phyloP scores from a whole-genome alignment of 2,329 filamentous ascomycete species.

The Colletotrichum noveboracense region DNA sequence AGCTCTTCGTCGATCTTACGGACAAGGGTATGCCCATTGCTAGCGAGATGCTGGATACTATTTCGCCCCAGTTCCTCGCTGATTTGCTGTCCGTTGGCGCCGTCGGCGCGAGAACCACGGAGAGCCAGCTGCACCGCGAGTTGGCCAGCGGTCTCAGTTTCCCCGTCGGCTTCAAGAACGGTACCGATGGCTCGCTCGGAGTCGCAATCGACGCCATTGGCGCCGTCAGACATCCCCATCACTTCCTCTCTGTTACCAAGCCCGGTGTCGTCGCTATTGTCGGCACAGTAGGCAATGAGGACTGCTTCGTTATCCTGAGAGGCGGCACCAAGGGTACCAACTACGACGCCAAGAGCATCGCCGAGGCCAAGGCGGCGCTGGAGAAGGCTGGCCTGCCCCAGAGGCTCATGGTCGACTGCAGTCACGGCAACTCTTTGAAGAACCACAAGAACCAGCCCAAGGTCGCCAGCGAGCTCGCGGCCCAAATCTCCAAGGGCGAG shows the following conservation, averaged over 20 bases:
- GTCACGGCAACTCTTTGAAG: conserved; percentile 94
- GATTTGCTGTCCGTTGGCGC: conserved; percentile 92
- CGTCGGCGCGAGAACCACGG: conserved; percentile 94
- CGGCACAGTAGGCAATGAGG: conserved; percentile 91
- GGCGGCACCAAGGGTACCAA: conserved; percentile 95
- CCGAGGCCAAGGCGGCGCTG: conserved; percentile 81
- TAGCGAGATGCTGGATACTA: conserved; percentile 97
- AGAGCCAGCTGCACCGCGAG: conserved; percentile 94
- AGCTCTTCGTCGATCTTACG: conserved; percentile 93
- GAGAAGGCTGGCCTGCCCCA: conserved; percentile 74
- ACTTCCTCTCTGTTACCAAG: conserved; percentile 98
- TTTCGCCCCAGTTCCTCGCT: conserved; percentile 94
- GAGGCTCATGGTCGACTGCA: conserved; percentile 96
- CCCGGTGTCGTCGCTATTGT: conserved; percentile 94
- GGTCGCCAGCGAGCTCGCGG: conserved; percentile 81
- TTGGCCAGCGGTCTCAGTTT: conserved; percentile 92
- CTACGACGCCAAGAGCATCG: conserved; percentile 85
- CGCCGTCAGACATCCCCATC: conserved; percentile 88
- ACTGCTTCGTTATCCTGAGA: conserved; percentile 95
- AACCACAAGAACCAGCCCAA: conserved; percentile 97
- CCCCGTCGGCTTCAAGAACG: conserved; percentile 99
- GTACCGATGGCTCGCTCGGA: conserved; percentile 87
- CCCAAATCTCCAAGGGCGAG: conserved; percentile 87
- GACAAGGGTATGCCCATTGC: conserved; percentile 94
- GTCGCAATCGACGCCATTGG: conserved; percentile 97